Evolutionary conservation across 2,329 filamentous ascomycete species (phyloP), one percentile per base, ranked within the genome.

Genomic region (Diaporthe caulivora): DNA sequence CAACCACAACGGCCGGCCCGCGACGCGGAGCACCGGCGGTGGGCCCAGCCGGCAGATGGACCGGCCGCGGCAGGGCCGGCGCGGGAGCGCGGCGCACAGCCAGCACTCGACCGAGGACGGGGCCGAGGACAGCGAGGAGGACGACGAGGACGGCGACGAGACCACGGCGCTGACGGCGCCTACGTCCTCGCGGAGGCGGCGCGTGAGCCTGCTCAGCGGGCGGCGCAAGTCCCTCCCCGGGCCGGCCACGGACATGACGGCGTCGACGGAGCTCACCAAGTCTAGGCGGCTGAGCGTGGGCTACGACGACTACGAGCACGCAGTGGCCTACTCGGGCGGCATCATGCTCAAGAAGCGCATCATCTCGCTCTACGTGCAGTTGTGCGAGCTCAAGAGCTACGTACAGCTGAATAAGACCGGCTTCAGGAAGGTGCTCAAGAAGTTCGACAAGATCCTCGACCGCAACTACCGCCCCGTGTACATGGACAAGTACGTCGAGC

Each of bases 401-500:
- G 92, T 95, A 71, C 96, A 98, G 84, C 90, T 99, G 76, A 99
- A 99, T 87, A 93, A 94, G 84, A 99, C 97, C 0, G 97, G 97
- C 17, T 99, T 99, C 84, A 91, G 92, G 79, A 99, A 99, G 84
- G 95, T 97, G 0, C 85, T 98, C 77, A 99, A 99, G 85, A 99
- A 99, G 83, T 99, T 97, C 80, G 97, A 99, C 87, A 99, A 99
- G 87, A 98, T 94, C 72, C 85, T 98, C 73, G 93, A 98, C 82
- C 92, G 92, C 76, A 92, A 92, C 78, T 86, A 98, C 71, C 95
- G 96, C 77, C 86, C 90, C 18, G 86, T 88, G 58, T 99, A 98
- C 81, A 91, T 98, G 82, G 88, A 90, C 72, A 85, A 90, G 42
- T 87, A 90, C 47, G 95, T 99, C 70, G 91, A 94, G 73, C 87